These are phyloP conservation scores for Nemania sp. DNA, from an alignment of 2,329 filamentous ascomycete species.

Conservation along the genomic window DNA sequence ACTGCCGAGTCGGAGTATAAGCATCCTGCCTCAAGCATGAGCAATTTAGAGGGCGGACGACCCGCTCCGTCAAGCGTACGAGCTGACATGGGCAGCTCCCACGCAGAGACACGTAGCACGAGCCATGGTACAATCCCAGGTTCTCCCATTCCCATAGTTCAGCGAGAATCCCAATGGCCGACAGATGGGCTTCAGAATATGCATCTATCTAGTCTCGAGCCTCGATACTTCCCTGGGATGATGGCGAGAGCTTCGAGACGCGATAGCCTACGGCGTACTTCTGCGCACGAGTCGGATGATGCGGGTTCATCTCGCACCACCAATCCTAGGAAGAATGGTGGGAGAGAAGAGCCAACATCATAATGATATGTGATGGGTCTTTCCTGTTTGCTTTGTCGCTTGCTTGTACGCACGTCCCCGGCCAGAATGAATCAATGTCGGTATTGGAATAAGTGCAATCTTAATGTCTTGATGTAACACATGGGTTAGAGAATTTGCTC, in stretches of 20 bases:
- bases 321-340: slow-evolving; percentile 37
- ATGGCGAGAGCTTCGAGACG: slow-evolving; percentile 65
- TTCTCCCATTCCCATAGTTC: slow-evolving; percentile 41
- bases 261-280: slow-evolving; percentile 57
- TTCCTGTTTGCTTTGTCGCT: not conserved
- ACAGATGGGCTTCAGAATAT: slow-evolving; percentile 57
- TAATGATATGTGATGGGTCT: not conserved
- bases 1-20: slow-evolving; percentile 38
- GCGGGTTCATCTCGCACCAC: slow-evolving; percentile 38
- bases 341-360: slow-evolving; percentile 33
- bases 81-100: slow-evolving; percentile 36
- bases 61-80: slow-evolving; percentile 37
- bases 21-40: slow-evolving; percentile 22
- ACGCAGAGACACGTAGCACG: slow-evolving; percentile 37
- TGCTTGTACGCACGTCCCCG: not conserved
- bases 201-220: slow-evolving; percentile 70
- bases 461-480: slow-evolving; percentile 1
- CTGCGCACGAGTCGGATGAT: slow-evolving; percentile 56
- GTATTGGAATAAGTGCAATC: not conserved
- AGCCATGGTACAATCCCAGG: slow-evolving; percentile 29
- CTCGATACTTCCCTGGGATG: slow-evolving; percentile 78
- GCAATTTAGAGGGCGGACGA: slow-evolving; percentile 22
- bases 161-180: slow-evolving; percentile 54
- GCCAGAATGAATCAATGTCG: not conserved
- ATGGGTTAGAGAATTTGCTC: not conserved